These are phyloP conservation scores for Ganoderma lucidum DNA, from an alignment of 1,284 basidiomycete species.

Conservation along the genomic window DNA sequence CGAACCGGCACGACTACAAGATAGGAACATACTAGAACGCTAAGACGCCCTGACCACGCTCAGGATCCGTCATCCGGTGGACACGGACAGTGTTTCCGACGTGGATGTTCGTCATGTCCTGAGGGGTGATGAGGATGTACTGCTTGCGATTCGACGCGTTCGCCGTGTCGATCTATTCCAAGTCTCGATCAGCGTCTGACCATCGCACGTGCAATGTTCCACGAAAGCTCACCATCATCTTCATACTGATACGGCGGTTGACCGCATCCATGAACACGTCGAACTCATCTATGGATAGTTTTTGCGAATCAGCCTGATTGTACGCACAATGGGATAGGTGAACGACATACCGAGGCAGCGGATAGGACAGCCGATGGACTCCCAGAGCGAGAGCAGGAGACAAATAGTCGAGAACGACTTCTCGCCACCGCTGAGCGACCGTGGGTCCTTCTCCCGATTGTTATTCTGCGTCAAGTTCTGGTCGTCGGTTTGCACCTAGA, in stretches of 20 bases:
- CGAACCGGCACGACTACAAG: not conserved
- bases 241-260: conserved; percentile 91
- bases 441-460: conserved; percentile 76
- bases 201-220: not conserved
- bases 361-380: conserved; percentile 92
- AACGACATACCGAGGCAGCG: conserved; percentile 83
- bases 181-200: not conserved
- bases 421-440: conserved; percentile 91
- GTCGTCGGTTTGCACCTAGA: conserved; percentile 81
- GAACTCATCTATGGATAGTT: conserved; percentile 72
- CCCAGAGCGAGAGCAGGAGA: conserved; percentile 93
- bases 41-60: conserved; percentile 68
- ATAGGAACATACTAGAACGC: conserved; percentile 41
- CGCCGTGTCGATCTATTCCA: conserved; percentile 81
- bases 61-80: conserved; percentile 83
- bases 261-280: conserved; percentile 97
- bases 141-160: conserved; percentile 87
- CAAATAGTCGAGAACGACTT: conserved; percentile 98
- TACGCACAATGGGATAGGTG: not conserved
- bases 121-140: conserved; percentile 92
- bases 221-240: conserved; percentile 80
- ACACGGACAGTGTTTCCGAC: conserved; percentile 72
- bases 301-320: not conserved
- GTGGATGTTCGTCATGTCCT: conserved; percentile 78
- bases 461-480: conserved; percentile 71